A percentile compares a stretch with the other conserved stretches of the same genome.
Evolutionary conservation across 2,329 filamentous ascomycete species (phyloP).

Genomic region (Colletotrichum tamarilloi): DNA sequence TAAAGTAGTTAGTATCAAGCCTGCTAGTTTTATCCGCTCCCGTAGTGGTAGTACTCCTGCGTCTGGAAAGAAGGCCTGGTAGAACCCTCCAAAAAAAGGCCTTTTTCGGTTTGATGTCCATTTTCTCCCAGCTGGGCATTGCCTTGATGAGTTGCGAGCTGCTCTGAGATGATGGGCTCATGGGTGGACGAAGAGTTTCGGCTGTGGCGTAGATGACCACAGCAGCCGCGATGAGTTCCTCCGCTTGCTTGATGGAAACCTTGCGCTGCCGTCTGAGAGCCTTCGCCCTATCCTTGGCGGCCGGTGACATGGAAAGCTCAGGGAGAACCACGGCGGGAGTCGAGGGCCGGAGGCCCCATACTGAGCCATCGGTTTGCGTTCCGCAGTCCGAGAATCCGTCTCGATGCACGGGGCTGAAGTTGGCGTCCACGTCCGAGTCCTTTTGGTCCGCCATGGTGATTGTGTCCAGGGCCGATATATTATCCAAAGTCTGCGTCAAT

Average conservation of each 20-base stretch:
- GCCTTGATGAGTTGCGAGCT: conserved; percentile 38
- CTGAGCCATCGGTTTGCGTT: conserved; percentile 34
- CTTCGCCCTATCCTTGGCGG: conserved; percentile 53
- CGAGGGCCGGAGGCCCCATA: conserved; percentile 51
- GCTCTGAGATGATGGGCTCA: conserved; percentile 43
- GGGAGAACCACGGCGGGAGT: conserved; percentile 62
- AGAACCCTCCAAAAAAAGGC: conserved; percentile 47
- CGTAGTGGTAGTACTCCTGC: conserved; percentile 46
- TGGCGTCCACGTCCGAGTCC: conserved; percentile 16
- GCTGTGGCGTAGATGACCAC: conserved; percentile 65
- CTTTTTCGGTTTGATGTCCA: conserved; percentile 40
- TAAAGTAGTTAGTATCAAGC: conserved; percentile 66
- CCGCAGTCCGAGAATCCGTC: conserved; percentile 25
- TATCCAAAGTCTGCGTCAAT: conserved; percentile 31
- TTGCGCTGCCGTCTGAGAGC: conserved; percentile 58
- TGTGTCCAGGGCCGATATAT: neutral
- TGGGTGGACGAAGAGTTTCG: conserved; percentile 56
- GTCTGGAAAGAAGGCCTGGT: conserved; percentile 39
- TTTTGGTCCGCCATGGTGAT: neutral
- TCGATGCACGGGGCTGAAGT: conserved; percentile 4
- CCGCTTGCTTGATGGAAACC: conserved; percentile 56
- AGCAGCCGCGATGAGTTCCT: conserved; percentile 65
- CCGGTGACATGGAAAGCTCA: conserved; percentile 50
- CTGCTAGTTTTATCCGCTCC: conserved; percentile 52
- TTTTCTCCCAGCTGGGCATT: conserved; percentile 42